Conservation (phyloP, 768 basidiomycete genomes). For the Pholiota molesta region DNA sequence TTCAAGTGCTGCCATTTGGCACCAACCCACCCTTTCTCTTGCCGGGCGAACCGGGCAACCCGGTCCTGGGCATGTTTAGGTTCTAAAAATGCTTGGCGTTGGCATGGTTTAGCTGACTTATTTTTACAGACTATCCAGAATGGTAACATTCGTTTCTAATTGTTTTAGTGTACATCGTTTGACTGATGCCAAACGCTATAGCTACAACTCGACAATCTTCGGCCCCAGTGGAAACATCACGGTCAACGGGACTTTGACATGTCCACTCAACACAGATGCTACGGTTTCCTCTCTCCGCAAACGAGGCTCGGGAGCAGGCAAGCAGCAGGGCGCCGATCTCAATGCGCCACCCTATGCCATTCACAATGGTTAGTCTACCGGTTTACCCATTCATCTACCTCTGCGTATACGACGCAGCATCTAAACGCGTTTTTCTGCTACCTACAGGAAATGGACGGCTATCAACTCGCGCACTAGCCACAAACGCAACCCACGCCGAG, state of each 20-base stretch:
- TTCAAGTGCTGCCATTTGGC: slow-evolving; percentile 57
- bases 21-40: slow-evolving; percentile 57
- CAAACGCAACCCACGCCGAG: slow-evolving; percentile 69
- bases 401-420: not conserved
- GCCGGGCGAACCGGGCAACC: slow-evolving; percentile 57
- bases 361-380: slow-evolving; percentile 57
- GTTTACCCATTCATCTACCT: slow-evolving; percentile 1
- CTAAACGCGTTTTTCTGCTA: not conserved
- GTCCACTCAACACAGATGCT: slow-evolving; percentile 24
- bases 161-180: not conserved
- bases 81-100: slow-evolving; percentile 5
- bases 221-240: slow-evolving; percentile 79
- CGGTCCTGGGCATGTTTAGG: slow-evolving; percentile 37
- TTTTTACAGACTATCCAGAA: slow-evolving; percentile 59
- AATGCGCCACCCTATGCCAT: slow-evolving; percentile 69
- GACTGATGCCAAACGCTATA: slow-evolving; percentile 26
- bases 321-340: slow-evolving; percentile 48
- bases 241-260: slow-evolving; percentile 66
- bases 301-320: slow-evolving; percentile 55
- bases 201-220: slow-evolving; percentile 63
- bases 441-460: slow-evolving; percentile 51
- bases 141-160: slow-evolving; percentile 44
- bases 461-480: slow-evolving; percentile 59
- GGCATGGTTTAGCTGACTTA: slow-evolving; percentile 9
- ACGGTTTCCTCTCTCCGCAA: slow-evolving; percentile 29